Base-by-base conservation (phyloP, 331 rosid genomes). In the Quercus lobata region DNA sequence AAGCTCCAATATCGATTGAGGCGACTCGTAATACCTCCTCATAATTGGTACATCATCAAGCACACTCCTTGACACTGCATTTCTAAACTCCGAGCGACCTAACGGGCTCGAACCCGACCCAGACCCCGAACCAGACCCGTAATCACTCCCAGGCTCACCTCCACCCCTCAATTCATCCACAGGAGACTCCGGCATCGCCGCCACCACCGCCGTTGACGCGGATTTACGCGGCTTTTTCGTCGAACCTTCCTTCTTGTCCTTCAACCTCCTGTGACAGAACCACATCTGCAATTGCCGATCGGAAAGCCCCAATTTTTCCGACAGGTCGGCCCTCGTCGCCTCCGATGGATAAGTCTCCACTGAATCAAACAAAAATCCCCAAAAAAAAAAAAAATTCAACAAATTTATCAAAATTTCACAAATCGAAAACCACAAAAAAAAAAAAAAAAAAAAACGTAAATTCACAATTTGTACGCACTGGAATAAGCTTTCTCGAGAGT, bases 201-300 rank as follows among this genome's bases (percentile, higher is more conserved):
- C 35, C 18, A 82, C 75, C n/a, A 44, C 81, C 56, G 76, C 81
- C 25, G 69, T 29, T 7, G 84, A 73, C n/a, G 41, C 81, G 56
- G 76, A 62, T 79, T 87, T 89, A 32, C 82, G 62, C 27, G 58
- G 80, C 82, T 88, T 93, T 78, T 92, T 92, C 0, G 81, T 41
- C 4, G 93, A 89, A 71, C 82, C 85, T 0, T 93, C 99, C 87
- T 96, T 96, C 86, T 96, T 96, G 82, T 93, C 97, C 89, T 93
- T 96, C 87, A 96, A 76, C 92, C 99, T 87, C 80, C 99, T 83
- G 83, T 96, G 99, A 78, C 99, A 96, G 82, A 96, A 96, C 99
- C 98, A 96, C 99, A 96, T 93, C 99, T 96, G 99, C 84, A 96
- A 87, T 86, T 96, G 99, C 86, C 99, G 98, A 92, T 93, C 98